Evolutionary conservation across 257 asterid genomes (phyloP).

Genomic region (Anisodus tanguticus): DNA sequence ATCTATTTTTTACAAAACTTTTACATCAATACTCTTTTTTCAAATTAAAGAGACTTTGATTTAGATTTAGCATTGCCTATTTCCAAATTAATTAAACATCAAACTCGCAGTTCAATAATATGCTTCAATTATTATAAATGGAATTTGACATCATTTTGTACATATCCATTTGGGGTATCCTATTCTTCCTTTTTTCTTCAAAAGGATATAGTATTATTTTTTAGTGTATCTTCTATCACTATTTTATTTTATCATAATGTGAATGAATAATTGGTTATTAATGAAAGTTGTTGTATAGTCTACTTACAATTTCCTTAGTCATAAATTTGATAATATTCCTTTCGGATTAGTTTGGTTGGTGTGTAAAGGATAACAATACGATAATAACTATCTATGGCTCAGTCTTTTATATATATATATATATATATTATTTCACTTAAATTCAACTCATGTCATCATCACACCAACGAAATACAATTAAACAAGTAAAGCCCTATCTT

Average conservation of each 20-base stretch:
- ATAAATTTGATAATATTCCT: neutral
- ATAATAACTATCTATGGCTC: too few species aligned
- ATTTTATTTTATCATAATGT: conserved; percentile 9
- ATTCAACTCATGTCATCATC: too few species aligned
- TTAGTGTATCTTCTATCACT: neutral
- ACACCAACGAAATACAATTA: neutral
- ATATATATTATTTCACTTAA: too few species aligned
- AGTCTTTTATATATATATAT: too few species aligned
- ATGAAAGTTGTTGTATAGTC: neutral
- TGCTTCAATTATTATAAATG: neutral
- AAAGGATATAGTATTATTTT: neutral
- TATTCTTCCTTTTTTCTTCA: neutral
- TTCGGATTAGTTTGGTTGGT: neutral
- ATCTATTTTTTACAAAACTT: too few species aligned
- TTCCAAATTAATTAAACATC: conserved; percentile 3
- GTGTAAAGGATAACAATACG: too few species aligned
- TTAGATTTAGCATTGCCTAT: neutral
- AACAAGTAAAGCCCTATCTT: neutral
- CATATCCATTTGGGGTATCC: neutral
- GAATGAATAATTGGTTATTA: neutral
- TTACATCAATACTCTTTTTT: neutral
- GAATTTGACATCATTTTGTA: conserved; percentile 5
- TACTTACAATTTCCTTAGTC: neutral
- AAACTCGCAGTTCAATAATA: neutral
- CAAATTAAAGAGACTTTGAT: neutral